Evolutionary conservation across 192 early-diverging fungal species (phyloP), one percentile per base, ranked within the genome.

Genomic region (Coemansia sp.): DNA sequence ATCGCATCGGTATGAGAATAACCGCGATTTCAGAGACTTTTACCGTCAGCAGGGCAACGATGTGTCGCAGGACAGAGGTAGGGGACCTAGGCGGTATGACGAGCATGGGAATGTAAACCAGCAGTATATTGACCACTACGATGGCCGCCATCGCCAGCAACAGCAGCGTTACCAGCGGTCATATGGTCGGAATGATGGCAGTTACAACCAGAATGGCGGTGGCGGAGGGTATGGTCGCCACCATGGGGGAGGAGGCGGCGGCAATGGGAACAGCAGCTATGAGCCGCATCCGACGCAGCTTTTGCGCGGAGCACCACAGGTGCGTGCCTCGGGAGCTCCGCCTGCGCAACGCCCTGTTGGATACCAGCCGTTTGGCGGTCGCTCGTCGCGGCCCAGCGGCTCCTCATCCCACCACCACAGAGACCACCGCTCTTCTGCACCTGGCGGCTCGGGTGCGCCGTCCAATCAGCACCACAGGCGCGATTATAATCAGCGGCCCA

Each of bases 41-140:
- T 79, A 79, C 56, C 61, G 67, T 3, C 70, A 72, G 61, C 76
- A 69, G 23, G 76, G 76, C 17, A 72, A 78, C 52, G 76, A 79
- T 21, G 70, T 73, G 40, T 79, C 62, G 17, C 59, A 45, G 21
- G 76, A 79, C 33, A 62, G 76, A 13, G 76, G 76, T 9, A 58
- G 58, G 23, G 76, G 76, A 8, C 76, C 76, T 10, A 65, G 70
- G 13, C 54, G 76, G 19, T 79, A 73, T 41, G 76, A 79, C 44
- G 58, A 79, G 56, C 70, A 42, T 1, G 76, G 76, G 2, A 79
- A 79, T 17, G 46, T 15, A 10, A 79, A 72, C 21, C 62, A 62
- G 21, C 38, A 63, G 41, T 69, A 79, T 57, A 39, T 60, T 0
- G 37, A 27, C 19, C 49, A 67, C 40, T 53, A 78, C 50, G 2